Conservation (phyloP, 2,329 filamentous ascomycete genomes). For the Penicillium verrucosum region DNA sequence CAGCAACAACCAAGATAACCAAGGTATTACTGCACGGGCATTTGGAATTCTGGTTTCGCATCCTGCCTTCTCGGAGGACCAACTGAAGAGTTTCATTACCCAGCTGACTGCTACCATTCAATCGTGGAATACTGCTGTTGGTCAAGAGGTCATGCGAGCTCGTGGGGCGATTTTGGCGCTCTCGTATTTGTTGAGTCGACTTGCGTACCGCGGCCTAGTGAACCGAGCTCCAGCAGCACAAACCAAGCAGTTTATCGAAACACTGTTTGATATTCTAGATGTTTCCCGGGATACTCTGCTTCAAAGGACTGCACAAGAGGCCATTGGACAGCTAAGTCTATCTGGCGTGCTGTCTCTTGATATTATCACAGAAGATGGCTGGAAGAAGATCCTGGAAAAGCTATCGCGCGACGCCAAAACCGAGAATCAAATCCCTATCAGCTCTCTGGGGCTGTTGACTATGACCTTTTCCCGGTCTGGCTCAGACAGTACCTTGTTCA, state of each 20-base stretch:
- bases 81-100: constrained; percentile 45
- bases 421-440: constrained; percentile 76
- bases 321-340: constrained; percentile 61
- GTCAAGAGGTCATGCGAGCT: constrained; percentile 56
- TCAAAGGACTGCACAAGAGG: constrained; percentile 55
- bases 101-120: constrained; percentile 48
- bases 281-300: constrained; percentile 55
- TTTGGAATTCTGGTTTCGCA: constrained; percentile 77
- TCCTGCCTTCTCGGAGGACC: constrained; percentile 38
- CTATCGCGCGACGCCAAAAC: constrained; percentile 69
- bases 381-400: constrained; percentile 56
- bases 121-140: constrained; percentile 58
- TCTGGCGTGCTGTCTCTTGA: constrained; percentile 50
- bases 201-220: constrained; percentile 48
- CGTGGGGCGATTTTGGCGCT: constrained; percentile 61
- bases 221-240: constrained; percentile 34
- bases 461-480: constrained; percentile 47
- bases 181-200: constrained; percentile 57
- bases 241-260: constrained; percentile 43
- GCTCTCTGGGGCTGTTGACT: constrained; percentile 73
- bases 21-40: constrained; percentile 64
- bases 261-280: constrained; percentile 52
- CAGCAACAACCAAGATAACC: constrained; percentile 69
- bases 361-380: constrained; percentile 27
- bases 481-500: constrained; percentile 32